Conservation (phyloP, 129 eudicot species). For the Artemisia argyi region DNA sequence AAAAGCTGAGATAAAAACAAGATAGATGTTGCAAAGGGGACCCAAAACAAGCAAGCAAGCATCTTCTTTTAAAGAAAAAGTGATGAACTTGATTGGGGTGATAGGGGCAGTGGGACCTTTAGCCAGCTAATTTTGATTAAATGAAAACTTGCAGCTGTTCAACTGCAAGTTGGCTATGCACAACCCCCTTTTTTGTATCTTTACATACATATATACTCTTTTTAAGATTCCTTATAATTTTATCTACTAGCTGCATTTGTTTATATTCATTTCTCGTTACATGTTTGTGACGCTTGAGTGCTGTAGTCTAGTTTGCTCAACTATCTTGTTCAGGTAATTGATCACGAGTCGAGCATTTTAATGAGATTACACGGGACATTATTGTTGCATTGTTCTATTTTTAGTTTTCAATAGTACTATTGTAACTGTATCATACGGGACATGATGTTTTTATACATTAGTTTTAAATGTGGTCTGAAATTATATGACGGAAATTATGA, state of each 20-base stretch:
- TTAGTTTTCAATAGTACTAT: no score
- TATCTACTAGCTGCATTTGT: neutral
- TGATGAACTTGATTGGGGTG: conserved; percentile 7
- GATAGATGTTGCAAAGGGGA: conserved; percentile 5
- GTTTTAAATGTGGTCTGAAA: no score
- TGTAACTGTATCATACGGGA: no score
- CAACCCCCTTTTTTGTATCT: neutral
- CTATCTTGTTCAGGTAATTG: no score
- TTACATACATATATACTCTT: neutral
- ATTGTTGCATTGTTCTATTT: no score
- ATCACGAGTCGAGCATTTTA: no score
- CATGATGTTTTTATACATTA: no score
- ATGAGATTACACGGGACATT: no score
- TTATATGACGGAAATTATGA: no score
- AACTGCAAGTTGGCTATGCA: conserved; percentile 9
- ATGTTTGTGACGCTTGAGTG: no score
- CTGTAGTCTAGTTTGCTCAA: no score
- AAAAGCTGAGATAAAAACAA: neutral
- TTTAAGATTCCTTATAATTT: neutral
- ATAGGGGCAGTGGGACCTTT: conserved; percentile 12
- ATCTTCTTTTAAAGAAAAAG: conserved; percentile 23
- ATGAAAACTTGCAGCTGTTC: conserved; percentile 10
- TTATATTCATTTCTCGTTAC: neutral
- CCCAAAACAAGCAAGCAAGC: conserved; percentile 24
- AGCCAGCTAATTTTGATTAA: conserved; percentile 28